Evolutionary conservation across 345 rosid species (phyloP).

Genomic region (Aethionema arabicum): DNA sequence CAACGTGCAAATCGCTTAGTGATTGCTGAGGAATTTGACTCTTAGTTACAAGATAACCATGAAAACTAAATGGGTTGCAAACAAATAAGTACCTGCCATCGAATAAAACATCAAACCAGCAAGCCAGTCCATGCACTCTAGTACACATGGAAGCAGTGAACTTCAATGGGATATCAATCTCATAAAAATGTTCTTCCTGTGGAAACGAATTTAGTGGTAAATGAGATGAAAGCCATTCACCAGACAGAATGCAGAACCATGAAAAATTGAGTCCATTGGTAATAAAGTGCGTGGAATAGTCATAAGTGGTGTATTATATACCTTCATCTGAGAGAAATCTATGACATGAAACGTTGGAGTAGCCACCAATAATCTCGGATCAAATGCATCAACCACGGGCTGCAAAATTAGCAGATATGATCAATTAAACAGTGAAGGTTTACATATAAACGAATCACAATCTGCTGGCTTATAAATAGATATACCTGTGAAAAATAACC

Average conservation of each 20-base stretch:
- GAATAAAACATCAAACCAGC: slow-evolving; percentile 96
- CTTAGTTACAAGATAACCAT: slow-evolving; percentile 3
- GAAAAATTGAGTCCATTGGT: slow-evolving; percentile 1
- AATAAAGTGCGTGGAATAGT: slow-evolving; percentile 3
- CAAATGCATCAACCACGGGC: slow-evolving; percentile 99
- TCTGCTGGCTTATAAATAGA: slow-evolving; percentile 1
- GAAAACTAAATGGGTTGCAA: neutral
- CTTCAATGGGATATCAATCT: slow-evolving; percentile 85
- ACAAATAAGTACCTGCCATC: slow-evolving; percentile 66
- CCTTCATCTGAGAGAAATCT: slow-evolving; percentile 81
- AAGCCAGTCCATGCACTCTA: slow-evolving; percentile 93
- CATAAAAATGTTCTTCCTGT: slow-evolving; percentile 91
- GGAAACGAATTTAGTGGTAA: slow-evolving; percentile 23
- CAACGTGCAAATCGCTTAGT: neutral
- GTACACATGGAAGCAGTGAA: slow-evolving; percentile 82
- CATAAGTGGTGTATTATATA: slow-evolving; percentile 27
- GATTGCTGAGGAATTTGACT: neutral
- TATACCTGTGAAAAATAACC: slow-evolving; percentile 96
- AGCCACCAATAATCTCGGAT: slow-evolving; percentile 93
- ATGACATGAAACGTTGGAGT: slow-evolving; percentile 62
- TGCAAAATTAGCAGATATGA: slow-evolving; percentile 35
- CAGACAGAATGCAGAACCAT: slow-evolving; percentile 2
- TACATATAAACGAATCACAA: neutral
- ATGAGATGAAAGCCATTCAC: slow-evolving; percentile 7
- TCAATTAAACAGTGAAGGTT: slow-evolving; percentile 8